phyloP scores from a whole-genome alignment of 2,329 filamentous ascomycete genomes.

The Curvularia lunata region DNA sequence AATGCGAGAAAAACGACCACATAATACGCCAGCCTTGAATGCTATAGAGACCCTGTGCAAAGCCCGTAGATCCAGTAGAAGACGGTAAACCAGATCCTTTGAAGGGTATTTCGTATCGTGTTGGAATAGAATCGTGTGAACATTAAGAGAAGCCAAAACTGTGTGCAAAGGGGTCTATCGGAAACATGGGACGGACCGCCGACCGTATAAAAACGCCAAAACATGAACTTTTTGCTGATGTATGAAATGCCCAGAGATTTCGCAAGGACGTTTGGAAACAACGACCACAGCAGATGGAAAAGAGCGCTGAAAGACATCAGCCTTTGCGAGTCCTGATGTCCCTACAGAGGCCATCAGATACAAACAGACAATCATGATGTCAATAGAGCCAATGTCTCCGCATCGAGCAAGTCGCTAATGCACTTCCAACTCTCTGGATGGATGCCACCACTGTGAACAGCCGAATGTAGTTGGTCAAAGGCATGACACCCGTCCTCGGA shows the following conservation, averaged over 20 bases:
- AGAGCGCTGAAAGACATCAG: not conserved
- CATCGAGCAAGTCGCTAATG: slow-evolving; percentile 60
- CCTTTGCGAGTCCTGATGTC: slow-evolving; percentile 2
- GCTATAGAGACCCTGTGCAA: slow-evolving; percentile 23
- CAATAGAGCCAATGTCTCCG: slow-evolving; percentile 59
- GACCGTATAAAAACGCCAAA: slow-evolving; percentile 41
- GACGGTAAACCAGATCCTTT: slow-evolving; percentile 22
- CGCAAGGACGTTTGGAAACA: slow-evolving; percentile 27
- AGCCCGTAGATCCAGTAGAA: slow-evolving; percentile 23
- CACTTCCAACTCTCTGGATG: slow-evolving; percentile 64
- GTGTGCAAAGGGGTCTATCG: slow-evolving; percentile 32
- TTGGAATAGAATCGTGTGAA: slow-evolving; percentile 32
- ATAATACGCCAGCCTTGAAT: slow-evolving; percentile 40
- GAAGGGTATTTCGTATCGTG: slow-evolving; percentile 35
- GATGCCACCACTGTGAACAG: slow-evolving; percentile 61
- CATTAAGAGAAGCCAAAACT: slow-evolving; percentile 29
- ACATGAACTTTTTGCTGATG: slow-evolving; percentile 41
- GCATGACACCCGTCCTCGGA: slow-evolving; percentile 54
- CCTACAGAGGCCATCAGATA: not conserved
- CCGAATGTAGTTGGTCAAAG: slow-evolving; percentile 59
- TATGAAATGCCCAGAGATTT: slow-evolving; percentile 27
- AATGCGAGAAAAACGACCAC: slow-evolving; percentile 35
- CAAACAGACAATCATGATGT: slow-evolving; percentile 40
- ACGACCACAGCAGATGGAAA: slow-evolving; percentile 20
- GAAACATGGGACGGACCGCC: slow-evolving; percentile 28